Evolutionary conservation across 257 asterid genomes (phyloP), one percentile per base, ranked within the genome.

Genomic region (Solanum commersonii): DNA sequence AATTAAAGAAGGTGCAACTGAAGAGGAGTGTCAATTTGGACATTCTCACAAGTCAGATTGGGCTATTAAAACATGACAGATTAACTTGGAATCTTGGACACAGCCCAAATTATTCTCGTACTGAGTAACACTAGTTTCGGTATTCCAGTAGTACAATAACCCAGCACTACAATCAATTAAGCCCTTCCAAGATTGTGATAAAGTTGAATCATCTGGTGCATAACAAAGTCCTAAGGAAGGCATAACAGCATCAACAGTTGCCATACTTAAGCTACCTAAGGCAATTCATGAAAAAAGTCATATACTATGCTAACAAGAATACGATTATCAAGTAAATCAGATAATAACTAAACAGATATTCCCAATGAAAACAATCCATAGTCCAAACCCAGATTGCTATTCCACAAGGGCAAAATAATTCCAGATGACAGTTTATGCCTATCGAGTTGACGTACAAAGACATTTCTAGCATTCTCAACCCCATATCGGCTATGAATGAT

Each of bases 131-230:
- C 92, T 93, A 13, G 98, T 95, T 91, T 95, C 98, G 14, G 95
- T 96, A 91, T 96, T 96, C 98, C 98, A 96, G 88, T 93, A 96
- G 89, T 95, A 96, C 86, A 94, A 40, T 37, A 90, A 42, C 49
- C 95, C 95, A 0, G 98, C 91, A 86, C 93, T 93, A 89, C 97
- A 97, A 90, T 96, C 99, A 85, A 96, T 94, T 74, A 96, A 92
- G 65, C 98, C 97, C 91, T 95, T 95, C 98, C 99, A 95, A 10
- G 98, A 98, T 88, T 94, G 97, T 7, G 98, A 96, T 68, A 95
- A 88, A 76, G 96, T 92, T 23, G 98, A 98, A 89, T 96, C 98
- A 70, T 96, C 97, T 0, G 97, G 97, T 77, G 98, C 98, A 90
- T 94, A 96, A 44, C 98, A 94, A 8, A 98, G 98, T 70, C 98